Evolutionary conservation across 2,329 filamentous ascomycete genomes (phyloP), one percentile per base, ranked within the genome.

Genomic region (Metarhizium rileyi): DNA sequence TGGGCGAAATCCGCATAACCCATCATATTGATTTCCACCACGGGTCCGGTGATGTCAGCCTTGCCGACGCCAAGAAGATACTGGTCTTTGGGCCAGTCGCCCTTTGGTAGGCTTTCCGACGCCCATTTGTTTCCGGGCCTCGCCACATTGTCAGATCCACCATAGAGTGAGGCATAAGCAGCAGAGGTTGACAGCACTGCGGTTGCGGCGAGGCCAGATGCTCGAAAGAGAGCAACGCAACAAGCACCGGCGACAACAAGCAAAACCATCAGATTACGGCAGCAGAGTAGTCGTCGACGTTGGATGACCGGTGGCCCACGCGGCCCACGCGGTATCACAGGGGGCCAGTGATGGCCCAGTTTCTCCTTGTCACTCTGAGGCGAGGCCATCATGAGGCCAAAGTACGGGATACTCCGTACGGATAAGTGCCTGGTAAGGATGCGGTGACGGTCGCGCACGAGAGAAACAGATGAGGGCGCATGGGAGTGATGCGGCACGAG

Each of bases 1-100:
- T 96, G 90, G 41, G 78, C 78, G 14, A 81, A 72, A 63, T 87
- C 82, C 26, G 90, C 89, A 69, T 95, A 95, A 53, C 90, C 90
- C 75, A 90, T 93, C 66, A 95, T 78, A 62, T 88, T 89, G 67
- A 95, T 81, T 67, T 95, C 89, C 26, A 91, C 89, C 5, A 93
- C 86, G 0, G 89, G 88, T 4, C 86, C 75, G 1, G 75, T 78
- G 54, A 78, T 75, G 56, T 78, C 75, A 16, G 69, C 76, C 56
- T 76, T 77, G 41, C 76, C 75, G 12, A 72, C 73, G 3, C 75
- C 75, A 18, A 78, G 53, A 3, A 78, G 63, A 52, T 76, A 78
- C n/a, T 56, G 55, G 27, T 52, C 48, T 12, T 52, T 33, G 22
- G 51, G 52, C 52, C 49, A 52, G 23, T 51, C 44, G 33, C 50